Evolutionary conservation across 768 basidiomycete genomes (phyloP).

Genomic region (Kwoniella sp.): DNA sequence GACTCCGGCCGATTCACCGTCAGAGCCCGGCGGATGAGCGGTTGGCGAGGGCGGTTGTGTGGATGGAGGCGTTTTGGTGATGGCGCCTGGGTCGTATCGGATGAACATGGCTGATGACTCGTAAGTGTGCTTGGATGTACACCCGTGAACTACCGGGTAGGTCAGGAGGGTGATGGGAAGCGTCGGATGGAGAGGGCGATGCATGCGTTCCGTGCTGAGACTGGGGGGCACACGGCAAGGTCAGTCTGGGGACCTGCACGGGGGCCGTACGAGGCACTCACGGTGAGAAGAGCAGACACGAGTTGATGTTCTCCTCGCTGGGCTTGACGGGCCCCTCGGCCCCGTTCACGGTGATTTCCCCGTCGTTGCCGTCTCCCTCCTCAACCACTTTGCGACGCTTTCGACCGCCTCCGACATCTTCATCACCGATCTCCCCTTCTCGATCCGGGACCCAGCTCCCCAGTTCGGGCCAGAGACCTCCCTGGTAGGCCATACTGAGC

Average conservation of each 20-base stretch:
- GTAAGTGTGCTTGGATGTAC: slow-evolving; percentile 57
- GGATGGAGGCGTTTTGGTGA: slow-evolving; percentile 30
- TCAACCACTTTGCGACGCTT: background rate
- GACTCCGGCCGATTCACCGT: background rate
- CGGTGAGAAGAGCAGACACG: slow-evolving; percentile 31
- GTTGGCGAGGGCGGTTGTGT: background rate
- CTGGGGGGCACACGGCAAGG: slow-evolving; percentile 4
- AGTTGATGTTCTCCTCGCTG: slow-evolving; percentile 8
- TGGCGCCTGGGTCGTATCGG: slow-evolving; percentile 55
- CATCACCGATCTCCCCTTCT: background rate
- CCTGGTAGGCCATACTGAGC: slow-evolving; percentile 37
- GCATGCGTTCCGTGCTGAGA: slow-evolving; percentile 6
- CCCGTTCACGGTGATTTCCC: slow-evolving; percentile 5
- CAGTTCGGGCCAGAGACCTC: slow-evolving; percentile 47
- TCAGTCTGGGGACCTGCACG: background rate
- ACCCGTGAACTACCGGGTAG: slow-evolving; percentile 71
- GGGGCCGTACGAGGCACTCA: slow-evolving; percentile 7
- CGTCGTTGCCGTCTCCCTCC: background rate
- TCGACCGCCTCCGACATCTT: background rate
- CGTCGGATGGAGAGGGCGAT: slow-evolving; percentile 49
- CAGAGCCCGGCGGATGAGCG: background rate
- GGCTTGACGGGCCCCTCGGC: background rate
- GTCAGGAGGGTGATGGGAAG: slow-evolving; percentile 57
- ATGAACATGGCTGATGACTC: slow-evolving; percentile 82
- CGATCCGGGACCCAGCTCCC: slow-evolving; percentile 35